Base-by-base conservation (phyloP, 441 rosid genomes). In the Aquilaria agallochum region DNA sequence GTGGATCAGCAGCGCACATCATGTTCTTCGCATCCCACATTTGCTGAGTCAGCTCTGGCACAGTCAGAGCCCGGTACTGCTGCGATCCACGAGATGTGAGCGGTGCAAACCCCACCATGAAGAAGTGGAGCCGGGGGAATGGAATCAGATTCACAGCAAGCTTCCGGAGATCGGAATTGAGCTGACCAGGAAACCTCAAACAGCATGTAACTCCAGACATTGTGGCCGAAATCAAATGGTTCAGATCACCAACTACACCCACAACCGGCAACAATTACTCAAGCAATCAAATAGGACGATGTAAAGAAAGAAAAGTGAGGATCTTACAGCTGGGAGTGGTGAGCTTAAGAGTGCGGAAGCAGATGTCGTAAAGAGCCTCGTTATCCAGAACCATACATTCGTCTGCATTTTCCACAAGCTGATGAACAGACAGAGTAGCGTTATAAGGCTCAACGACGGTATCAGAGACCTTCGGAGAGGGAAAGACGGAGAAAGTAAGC, bases 191-290 rank as follows among this genome's bases (percentile, higher is more conserved):
- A 67, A 86, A 86, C 50, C 92, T 62, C 80, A 83, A 49, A 71
- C 87, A 83, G 65, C 87, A 86, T 34, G 92, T 83, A 7, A 83
- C 83, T 33, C 83, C 83, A 55, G 83, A 79, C 84, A 86, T 82
- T 1, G 89, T 81, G 4, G 83, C 83, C 0, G 89, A 81, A 46
- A 81, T 86, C 75, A 86, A 71, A 66, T 76, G 87, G 73, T 78
- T 86, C 76, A 81, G 71, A 65, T 80, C 87, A 33, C 83, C 87
- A 79, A 86, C 92, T 83, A 74, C 64, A 45, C 27, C 67, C 58
- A n/a, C 42, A 61, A 50, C 60, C 9, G 14, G 32, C 30, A 49
- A 52, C 5, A 63, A 50, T 63, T 57, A 34, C 33, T 27, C 58
- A 60, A 59, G 20, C 5, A 20, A 20, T 6, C 40, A 4, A n/a